Percentiles rank a stretch among this genome's conserved stretches.
phyloP scores from a whole-genome alignment of 2,329 filamentous ascomycete species.

The Penicillium oxalicum region DNA sequence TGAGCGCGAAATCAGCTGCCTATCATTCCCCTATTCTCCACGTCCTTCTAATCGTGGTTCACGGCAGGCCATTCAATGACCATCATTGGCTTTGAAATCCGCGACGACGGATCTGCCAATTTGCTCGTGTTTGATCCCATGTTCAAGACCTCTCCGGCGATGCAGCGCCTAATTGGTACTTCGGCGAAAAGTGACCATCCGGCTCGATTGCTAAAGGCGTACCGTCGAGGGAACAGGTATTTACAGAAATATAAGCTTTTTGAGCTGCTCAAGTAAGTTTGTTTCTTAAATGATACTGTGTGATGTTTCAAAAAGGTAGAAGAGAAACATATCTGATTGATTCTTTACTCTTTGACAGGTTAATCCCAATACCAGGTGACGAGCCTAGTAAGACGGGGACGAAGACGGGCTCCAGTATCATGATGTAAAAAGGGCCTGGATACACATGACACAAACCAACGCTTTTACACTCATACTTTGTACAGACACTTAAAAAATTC shows the following conservation, averaged over 20 bases:
- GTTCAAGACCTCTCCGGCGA: slow-evolving; percentile 61
- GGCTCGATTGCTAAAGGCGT: slow-evolving; percentile 59
- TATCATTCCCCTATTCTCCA: not conserved
- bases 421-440: no score
- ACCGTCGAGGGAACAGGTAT: slow-evolving; percentile 64
- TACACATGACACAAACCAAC: no score
- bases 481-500: no score
- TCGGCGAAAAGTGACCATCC: slow-evolving; percentile 41
- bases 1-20: not conserved
- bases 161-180: slow-evolving; percentile 54
- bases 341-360: slow-evolving; percentile 1
- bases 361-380: not conserved
- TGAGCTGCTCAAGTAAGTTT: slow-evolving; percentile 63
- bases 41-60: no score
- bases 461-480: no score
- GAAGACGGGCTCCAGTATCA: no score
- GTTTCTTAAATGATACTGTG: not conserved
- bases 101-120: slow-evolving; percentile 57
- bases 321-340: not conserved
- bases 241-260: slow-evolving; percentile 68
- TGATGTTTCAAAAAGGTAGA: no score
- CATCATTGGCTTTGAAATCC: slow-evolving; percentile 75
- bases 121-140: slow-evolving; percentile 86
- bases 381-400: no score
- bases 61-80: slow-evolving; percentile 74